Conservation (phyloP, 2,329 filamentous ascomycete species). For the Xylariaceae sp. region DNA sequence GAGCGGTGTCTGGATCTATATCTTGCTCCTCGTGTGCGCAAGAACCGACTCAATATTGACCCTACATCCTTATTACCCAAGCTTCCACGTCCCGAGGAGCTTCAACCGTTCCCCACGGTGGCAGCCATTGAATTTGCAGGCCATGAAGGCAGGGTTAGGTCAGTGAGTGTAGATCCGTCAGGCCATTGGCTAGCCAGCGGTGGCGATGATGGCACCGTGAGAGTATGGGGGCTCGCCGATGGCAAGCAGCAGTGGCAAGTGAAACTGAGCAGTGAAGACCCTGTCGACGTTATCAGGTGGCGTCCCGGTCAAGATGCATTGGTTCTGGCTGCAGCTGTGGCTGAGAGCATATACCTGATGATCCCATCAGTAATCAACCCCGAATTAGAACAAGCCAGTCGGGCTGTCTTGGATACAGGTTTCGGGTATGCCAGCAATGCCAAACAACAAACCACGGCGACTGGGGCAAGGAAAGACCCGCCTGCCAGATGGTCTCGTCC, state of each 20-base stretch:
- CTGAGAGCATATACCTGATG: constrained; percentile 81
- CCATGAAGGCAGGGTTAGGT: constrained; percentile 83
- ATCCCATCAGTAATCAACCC: constrained; percentile 70
- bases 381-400: constrained; percentile 68
- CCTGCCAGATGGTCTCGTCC: constrained; percentile 82
- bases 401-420: constrained; percentile 77
- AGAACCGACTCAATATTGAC: constrained; percentile 95
- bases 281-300: constrained; percentile 87
- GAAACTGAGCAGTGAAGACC: constrained; percentile 70
- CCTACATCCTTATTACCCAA: constrained; percentile 89
- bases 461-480: constrained; percentile 65
- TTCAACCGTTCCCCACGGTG: constrained; percentile 90
- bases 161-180: constrained; percentile 77
- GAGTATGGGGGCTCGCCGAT: constrained; percentile 83
- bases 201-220: constrained; percentile 88
- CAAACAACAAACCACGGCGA: constrained; percentile 49
- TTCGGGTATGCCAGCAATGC: constrained; percentile 84
- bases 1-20: constrained; percentile 95
- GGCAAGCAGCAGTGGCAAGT: constrained; percentile 85
- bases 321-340: constrained; percentile 77
- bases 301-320: constrained; percentile 76
- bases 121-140: constrained; percentile 84
- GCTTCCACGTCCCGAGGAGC: constrained; percentile 84
- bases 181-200: constrained; percentile 86
- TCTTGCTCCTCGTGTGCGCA: constrained; percentile 83